phyloP scores from a whole-genome alignment of 192 early-diverging fungal genomes.

The Backusella tuberculispora region DNA sequence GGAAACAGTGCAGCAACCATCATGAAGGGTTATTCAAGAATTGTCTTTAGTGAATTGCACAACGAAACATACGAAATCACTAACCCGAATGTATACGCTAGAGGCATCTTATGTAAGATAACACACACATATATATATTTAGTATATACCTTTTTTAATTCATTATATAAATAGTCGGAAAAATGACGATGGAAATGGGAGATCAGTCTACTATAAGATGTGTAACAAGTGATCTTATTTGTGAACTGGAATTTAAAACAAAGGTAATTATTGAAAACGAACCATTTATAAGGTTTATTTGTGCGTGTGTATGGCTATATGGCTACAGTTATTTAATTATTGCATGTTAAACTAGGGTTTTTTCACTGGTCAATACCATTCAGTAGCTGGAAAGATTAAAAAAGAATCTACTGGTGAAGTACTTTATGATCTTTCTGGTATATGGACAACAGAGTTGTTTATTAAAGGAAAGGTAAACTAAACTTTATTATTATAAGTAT shows the following conservation, averaged over 20 bases:
- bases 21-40: slow-evolving; percentile 72
- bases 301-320: background rate
- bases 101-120: slow-evolving; percentile 67
- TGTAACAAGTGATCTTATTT: slow-evolving; percentile 69
- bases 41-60: slow-evolving; percentile 58
- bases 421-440: slow-evolving; percentile 80
- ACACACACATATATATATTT: background rate
- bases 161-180: slow-evolving; percentile 60
- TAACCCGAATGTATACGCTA: slow-evolving; percentile 90
- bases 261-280: slow-evolving; percentile 56
- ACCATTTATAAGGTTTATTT: background rate
- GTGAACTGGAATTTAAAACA: slow-evolving; percentile 85
- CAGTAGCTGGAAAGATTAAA: slow-evolving; percentile 81
- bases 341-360: slow-evolving; percentile 55
- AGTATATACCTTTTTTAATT: background rate
- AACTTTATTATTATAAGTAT: background rate
- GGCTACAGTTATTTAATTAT: background rate
- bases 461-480: slow-evolving; percentile 45
- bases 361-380: slow-evolving; percentile 78
- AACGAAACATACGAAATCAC: slow-evolving; percentile 79
- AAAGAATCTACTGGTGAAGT: slow-evolving; percentile 72
- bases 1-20: slow-evolving; percentile 90
- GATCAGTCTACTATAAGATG: slow-evolving; percentile 75
- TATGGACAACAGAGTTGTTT: slow-evolving; percentile 81
- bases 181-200: slow-evolving; percentile 88